Conservation (phyloP, 163 green algal genomes). For the Scenedesmus sp. region DNA sequence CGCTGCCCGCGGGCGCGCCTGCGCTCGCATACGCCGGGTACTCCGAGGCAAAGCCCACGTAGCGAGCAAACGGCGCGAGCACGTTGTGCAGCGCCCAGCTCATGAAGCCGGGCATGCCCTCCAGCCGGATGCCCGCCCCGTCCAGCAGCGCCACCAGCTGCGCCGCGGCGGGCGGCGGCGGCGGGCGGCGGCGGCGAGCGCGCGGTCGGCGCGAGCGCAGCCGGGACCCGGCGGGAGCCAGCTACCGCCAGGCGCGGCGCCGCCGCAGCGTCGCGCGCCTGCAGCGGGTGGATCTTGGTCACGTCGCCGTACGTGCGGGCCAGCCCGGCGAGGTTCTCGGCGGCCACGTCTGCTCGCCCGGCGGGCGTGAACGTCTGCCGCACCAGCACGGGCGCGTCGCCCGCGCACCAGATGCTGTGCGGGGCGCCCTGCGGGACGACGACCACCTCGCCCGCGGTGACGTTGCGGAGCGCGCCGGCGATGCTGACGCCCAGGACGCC, state of each 20-base stretch:
- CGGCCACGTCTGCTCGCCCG: not conserved
- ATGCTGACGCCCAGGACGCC: slow-evolving; percentile 12
- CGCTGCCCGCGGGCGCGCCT: not conserved
- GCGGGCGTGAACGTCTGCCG: slow-evolving; percentile 6
- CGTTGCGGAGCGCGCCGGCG: not conserved
- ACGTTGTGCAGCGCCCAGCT: slow-evolving; percentile 4
- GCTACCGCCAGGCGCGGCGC: too few species aligned
- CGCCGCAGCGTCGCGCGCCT: not conserved
- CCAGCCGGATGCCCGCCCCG: not conserved
- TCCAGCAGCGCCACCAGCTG: slow-evolving; percentile 18
- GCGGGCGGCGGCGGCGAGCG: too few species aligned
- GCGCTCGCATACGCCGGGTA: slow-evolving; percentile 15
- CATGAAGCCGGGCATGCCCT: not conserved
- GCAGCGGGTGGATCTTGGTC: not conserved
- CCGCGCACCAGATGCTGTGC: slow-evolving; percentile 13
- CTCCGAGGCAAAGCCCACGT: not conserved
- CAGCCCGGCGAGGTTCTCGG: slow-evolving; percentile 33
- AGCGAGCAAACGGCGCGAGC: slow-evolving; percentile 5
- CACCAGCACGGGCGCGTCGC: not conserved
- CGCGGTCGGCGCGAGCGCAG: too few species aligned
- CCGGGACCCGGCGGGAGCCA: too few species aligned
- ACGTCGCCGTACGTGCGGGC: slow-evolving; percentile 28
- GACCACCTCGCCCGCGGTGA: slow-evolving; percentile 23
- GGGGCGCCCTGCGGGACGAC: slow-evolving; percentile 3
- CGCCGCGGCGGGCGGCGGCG: too few species aligned